Percentiles rank a stretch among this genome's conserved stretches.
Conservation (phyloP, 495 filamentous ascomycete genomes). For the Penicillium parvum region DNA sequence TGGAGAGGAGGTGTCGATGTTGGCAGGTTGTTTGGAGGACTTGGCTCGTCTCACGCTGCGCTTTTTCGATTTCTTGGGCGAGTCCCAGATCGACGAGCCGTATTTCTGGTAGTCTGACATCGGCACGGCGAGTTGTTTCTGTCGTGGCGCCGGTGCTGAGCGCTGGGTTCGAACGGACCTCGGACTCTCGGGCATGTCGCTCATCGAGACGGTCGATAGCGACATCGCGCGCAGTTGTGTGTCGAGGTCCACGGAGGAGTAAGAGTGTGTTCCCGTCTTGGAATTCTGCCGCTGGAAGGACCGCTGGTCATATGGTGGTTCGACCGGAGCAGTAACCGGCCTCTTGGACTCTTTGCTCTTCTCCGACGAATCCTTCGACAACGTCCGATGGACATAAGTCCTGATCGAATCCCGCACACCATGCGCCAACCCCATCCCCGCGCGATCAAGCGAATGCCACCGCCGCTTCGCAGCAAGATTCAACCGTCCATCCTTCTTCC, state of each 20-base stretch:
- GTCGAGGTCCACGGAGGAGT: slow-evolving; percentile 1
- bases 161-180: slow-evolving; percentile 3
- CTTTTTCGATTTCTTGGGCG: slow-evolving; percentile 29
- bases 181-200: slow-evolving; percentile 1
- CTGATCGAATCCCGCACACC: slow-evolving; percentile 38
- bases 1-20: neutral
- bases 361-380: slow-evolving; percentile 26
- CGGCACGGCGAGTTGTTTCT: slow-evolving; percentile 33
- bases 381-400: slow-evolving; percentile 32
- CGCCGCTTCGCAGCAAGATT: slow-evolving; percentile 23
- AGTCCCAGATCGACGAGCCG: slow-evolving; percentile 36
- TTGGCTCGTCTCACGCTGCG: slow-evolving; percentile 21
- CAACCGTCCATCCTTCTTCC: slow-evolving; percentile 26
- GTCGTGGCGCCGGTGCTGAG: slow-evolving; percentile 6
- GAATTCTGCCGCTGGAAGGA: neutral
- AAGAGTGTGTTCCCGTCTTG: neutral
- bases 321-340: slow-evolving; percentile 18
- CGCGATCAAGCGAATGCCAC: slow-evolving; percentile 25
- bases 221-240: slow-evolving; percentile 20
- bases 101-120: slow-evolving; percentile 36
- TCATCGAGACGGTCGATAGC: slow-evolving; percentile 16
- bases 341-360: slow-evolving; percentile 19
- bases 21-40: neutral
- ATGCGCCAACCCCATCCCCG: slow-evolving; percentile 21
- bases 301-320: neutral